Base-by-base conservation (phyloP, 1,284 basidiomycete species). In the Butyriboletus appendiculatus region DNA sequence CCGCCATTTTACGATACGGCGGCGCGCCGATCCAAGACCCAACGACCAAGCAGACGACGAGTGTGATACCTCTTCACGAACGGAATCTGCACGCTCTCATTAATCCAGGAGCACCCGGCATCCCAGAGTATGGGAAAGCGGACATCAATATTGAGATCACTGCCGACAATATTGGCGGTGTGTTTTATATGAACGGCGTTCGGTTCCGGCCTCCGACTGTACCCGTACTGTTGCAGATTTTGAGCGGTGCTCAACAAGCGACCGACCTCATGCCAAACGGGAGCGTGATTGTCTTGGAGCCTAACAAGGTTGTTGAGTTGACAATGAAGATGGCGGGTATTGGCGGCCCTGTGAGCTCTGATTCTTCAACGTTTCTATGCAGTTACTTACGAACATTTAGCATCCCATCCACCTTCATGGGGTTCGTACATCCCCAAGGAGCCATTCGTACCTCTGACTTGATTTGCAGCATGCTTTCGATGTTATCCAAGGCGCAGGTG, bases 1-100 rank as follows among this genome's bases (percentile, higher is more conserved):
- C 75, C 2, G 84, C 82, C 4, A 81, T 86, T 53, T 62, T 86
- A 12, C 75, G 79, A 30, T 86, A 86, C 62, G 59, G 47, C 0
- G 77, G 77, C 10, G 82, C 84, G 3, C 59, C 67, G 0, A 55
- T 50, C 3, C 54, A 45, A 4, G 79, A 82, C 16, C 82, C 80
- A 0, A 73, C 62, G 4, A 73, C 74, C 0, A 58, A 54, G 0
- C 62, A 66, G 30, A 59, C 60, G 0, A 57, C 65, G 1, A 67
- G 59, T 52, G 59, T 58, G 1, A 60, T 61, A 2, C 57, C 66
- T 5, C 50, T 75, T 28, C 8, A 60, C 20, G 75, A 77, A 47
- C 61, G 61, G 14, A 65, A 71, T 43, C 57, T 77, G 1, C 70
- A 71, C 38, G 60, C 75, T 6, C 59, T 75, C 5, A 45, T 62